Conservation (phyloP, 2,329 filamentous ascomycete genomes). For the Alternaria hordeiaustralica region DNA sequence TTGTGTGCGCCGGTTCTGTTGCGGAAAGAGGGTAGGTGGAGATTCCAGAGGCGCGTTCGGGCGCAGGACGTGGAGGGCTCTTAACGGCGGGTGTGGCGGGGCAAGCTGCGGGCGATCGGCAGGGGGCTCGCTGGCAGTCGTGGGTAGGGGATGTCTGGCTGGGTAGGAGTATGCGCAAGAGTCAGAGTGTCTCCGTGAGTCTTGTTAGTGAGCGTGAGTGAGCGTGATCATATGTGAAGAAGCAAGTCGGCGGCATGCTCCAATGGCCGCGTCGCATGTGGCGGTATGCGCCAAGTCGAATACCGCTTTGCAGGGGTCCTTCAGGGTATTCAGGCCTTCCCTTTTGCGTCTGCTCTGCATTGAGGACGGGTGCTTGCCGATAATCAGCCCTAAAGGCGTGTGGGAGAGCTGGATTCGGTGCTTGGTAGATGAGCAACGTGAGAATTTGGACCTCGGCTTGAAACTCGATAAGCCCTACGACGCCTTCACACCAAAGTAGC, state of each 20-base stretch:
- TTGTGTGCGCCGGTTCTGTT: not conserved
- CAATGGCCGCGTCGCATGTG: slow-evolving; percentile 33
- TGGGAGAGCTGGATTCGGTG: slow-evolving; percentile 7
- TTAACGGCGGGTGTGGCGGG: slow-evolving; percentile 19
- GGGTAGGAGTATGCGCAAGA: slow-evolving; percentile 9
- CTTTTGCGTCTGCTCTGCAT: slow-evolving; percentile 22
- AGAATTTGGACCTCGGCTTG: slow-evolving; percentile 21
- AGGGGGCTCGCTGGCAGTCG: not conserved
- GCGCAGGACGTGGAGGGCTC: slow-evolving; percentile 17
- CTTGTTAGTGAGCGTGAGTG: slow-evolving; percentile 2
- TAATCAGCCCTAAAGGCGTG: not conserved
- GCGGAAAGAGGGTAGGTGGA: slow-evolving; percentile 11
- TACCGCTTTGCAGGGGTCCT: slow-evolving; percentile 22
- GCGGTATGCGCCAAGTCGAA: slow-evolving; percentile 27
- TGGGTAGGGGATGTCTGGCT: not conserved
- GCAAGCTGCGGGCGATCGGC: slow-evolving; percentile 22
- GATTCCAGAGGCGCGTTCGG: slow-evolving; percentile 19
- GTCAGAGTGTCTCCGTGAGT: slow-evolving; percentile 10
- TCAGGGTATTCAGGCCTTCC: slow-evolving; percentile 22
- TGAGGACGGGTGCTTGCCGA: not conserved
- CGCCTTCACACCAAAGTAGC: slow-evolving; percentile 16
- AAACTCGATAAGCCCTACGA: slow-evolving; percentile 22
- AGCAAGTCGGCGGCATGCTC: slow-evolving; percentile 28
- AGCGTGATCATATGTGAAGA: slow-evolving; percentile 25
- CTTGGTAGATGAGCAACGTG: slow-evolving; percentile 5